Evolutionary conservation across 352 stramenopile species (phyloP).

Genomic region (Pythium oligandrum): DNA sequence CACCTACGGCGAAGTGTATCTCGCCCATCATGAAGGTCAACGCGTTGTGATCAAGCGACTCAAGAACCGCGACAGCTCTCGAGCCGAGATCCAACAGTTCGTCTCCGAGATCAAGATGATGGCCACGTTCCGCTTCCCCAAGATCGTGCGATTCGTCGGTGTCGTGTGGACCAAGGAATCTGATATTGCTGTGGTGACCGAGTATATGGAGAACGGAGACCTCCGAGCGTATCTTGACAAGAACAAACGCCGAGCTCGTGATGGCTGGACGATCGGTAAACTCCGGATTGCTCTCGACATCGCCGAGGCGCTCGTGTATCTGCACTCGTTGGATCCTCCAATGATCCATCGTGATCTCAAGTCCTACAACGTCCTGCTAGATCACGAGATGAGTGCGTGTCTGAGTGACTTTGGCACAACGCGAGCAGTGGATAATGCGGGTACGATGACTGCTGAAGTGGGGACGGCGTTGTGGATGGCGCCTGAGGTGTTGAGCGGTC

Average conservation of each 20-base stretch:
- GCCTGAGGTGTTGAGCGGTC: slow-evolving; percentile 47
- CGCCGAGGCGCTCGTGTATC: slow-evolving; percentile 69
- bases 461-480: slow-evolving; percentile 65
- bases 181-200: slow-evolving; percentile 65
- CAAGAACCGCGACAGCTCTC: background rate
- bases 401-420: slow-evolving; percentile 46
- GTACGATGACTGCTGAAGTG: slow-evolving; percentile 43
- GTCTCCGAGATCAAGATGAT: slow-evolving; percentile 69
- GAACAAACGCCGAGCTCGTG: slow-evolving; percentile 13
- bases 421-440: slow-evolving; percentile 45
- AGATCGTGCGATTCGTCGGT: slow-evolving; percentile 55
- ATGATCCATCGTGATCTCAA: slow-evolving; percentile 88
- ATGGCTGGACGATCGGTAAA: slow-evolving; percentile 25
- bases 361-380: slow-evolving; percentile 79
- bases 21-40: background rate
- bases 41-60: background rate
- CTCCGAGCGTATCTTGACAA: slow-evolving; percentile 49
- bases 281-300: slow-evolving; percentile 48
- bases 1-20: background rate
- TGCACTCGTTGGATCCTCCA: slow-evolving; percentile 67
- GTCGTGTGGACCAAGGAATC: slow-evolving; percentile 64
- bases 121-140: slow-evolving; percentile 54
- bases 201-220: slow-evolving; percentile 68
- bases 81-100: slow-evolving; percentile 59
- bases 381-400: slow-evolving; percentile 27